These are phyloP conservation scores for Daldinia eschscholtzii DNA, from an alignment of 2,329 filamentous ascomycete species.

Conservation along the genomic window DNA sequence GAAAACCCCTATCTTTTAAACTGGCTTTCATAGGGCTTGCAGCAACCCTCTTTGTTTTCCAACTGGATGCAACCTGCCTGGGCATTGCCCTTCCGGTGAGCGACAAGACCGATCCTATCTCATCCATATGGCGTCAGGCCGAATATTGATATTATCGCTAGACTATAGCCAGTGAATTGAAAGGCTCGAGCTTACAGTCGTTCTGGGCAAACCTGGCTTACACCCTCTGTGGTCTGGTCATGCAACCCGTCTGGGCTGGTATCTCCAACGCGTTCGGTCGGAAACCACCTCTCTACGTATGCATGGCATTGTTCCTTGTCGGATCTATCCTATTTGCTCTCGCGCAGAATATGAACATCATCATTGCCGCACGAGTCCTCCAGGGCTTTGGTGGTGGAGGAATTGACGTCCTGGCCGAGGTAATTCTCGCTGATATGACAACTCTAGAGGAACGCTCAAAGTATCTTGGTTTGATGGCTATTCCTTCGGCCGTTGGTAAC, in stretches of 20 bases:
- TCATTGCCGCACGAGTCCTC: background rate
- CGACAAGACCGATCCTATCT: constrained; percentile 23
- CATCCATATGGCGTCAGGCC: background rate
- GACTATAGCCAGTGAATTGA: background rate
- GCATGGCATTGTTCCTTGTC: constrained; percentile 53
- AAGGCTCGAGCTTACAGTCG: constrained; percentile 28
- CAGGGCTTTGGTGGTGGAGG: constrained; percentile 54
- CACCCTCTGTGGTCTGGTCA: constrained; percentile 39
- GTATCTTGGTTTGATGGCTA: constrained; percentile 47
- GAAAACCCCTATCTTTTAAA: background rate
- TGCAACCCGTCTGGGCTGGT: constrained; percentile 43
- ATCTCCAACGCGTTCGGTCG: constrained; percentile 50
- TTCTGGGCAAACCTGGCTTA: constrained; percentile 54
- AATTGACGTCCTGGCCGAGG: constrained; percentile 51
- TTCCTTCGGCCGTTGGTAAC: constrained; percentile 62
- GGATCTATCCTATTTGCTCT: constrained; percentile 55
- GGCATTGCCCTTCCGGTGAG: constrained; percentile 13
- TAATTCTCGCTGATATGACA: constrained; percentile 55
- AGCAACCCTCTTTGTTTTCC: background rate
- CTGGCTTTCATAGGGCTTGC: background rate
- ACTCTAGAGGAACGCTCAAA: constrained; percentile 51
- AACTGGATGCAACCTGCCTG: background rate
- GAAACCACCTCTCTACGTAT: constrained; percentile 46
- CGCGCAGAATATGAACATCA: background rate
- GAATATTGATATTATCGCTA: background rate